Base-by-base conservation (phyloP, 1,139 yeast species). In the Kodamaea sp. region DNA sequence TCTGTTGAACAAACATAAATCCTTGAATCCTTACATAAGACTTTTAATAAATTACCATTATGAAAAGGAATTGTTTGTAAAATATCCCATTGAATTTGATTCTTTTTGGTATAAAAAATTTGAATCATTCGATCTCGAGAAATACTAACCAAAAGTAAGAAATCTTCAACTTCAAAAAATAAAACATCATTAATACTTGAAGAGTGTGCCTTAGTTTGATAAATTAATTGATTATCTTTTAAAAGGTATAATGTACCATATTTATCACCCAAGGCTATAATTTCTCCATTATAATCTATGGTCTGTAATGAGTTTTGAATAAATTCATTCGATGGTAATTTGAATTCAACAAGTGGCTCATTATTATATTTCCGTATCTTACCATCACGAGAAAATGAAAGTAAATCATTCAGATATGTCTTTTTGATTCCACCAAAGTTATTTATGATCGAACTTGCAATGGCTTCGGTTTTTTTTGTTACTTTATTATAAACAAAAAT, bases 121-220 rank as follows among this genome's bases (percentile, higher is more conserved):
- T 81, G 87, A 29, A 81, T 70, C 65, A 80, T 80, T 34, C 86
- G 54, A 53, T 81, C 87, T 28, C 86, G 61, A 3, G 84, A 75
- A 29, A 78, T 71, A 36, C 75, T 70, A 15, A 67, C 65, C 2
- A 72, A 49, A 32, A 73, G 60, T 27, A 59, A 52, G 26, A 42
- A 35, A 0, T 46, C 43, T 0, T 47, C 57, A 4, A 59, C 38
- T 29, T 54, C 48, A 39, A 73, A 70, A 38, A 55, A 60, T 1
- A 55, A 39, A 2, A 75, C 50, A 32, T 73, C 79, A 42, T 74
- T 76, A 8, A 78, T 54, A 9, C 70, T 56, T 2, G 79, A 74
- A 15, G 76, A 67, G 46, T 78, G 83, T 0, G 79, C 79, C 37
- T 73, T 70, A 0, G 58, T 50, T 8, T 53, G 56, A 39, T 49